Evolutionary conservation across 805 yeast genomes (phyloP).

Genomic region (Yamadazyma laniorum): DNA sequence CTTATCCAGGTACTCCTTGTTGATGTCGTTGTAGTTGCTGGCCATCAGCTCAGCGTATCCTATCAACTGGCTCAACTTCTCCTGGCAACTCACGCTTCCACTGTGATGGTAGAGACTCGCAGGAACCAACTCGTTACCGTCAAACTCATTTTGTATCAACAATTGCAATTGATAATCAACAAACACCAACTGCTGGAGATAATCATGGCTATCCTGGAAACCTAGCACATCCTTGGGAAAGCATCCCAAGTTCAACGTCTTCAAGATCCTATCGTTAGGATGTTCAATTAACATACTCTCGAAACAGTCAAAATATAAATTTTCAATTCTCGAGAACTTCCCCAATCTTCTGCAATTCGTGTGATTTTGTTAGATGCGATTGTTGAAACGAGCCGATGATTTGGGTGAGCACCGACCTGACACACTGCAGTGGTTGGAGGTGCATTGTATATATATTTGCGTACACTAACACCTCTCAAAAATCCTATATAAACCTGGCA

Average conservation of each 20-base stretch:
- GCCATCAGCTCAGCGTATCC: conserved; percentile 25
- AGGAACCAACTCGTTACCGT: conserved; percentile 23
- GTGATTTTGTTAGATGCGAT: too few relatives aligned
- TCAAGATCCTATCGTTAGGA: conserved; percentile 24
- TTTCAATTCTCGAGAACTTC: conserved; percentile 4
- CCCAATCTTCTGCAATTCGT: conserved; percentile 5
- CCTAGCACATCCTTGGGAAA: conserved; percentile 35
- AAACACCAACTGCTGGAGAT: conserved; percentile 33
- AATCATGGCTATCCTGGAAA: conserved; percentile 33
- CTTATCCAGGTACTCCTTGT: conserved; percentile 27
- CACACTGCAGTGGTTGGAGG: too few relatives aligned
- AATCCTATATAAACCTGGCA: conserved; percentile 87
- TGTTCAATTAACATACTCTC: conserved; percentile 24
- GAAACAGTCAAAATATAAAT: not conserved
- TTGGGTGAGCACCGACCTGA: too few relatives aligned
- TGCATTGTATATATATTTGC: too few relatives aligned
- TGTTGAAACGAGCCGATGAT: too few relatives aligned
- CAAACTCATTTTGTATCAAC: conserved; percentile 28
- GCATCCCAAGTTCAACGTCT: conserved; percentile 33
- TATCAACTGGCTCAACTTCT: conserved; percentile 25
- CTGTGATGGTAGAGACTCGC: conserved; percentile 7
- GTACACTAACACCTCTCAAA: conserved; percentile 80
- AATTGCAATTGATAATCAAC: conserved; percentile 39
- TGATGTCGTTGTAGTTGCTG: conserved; percentile 22
- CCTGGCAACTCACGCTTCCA: conserved; percentile 10